These are phyloP conservation scores for Prinsepia uniflora DNA, from an alignment of 306 rosid genomes.

Conservation along the genomic window DNA sequence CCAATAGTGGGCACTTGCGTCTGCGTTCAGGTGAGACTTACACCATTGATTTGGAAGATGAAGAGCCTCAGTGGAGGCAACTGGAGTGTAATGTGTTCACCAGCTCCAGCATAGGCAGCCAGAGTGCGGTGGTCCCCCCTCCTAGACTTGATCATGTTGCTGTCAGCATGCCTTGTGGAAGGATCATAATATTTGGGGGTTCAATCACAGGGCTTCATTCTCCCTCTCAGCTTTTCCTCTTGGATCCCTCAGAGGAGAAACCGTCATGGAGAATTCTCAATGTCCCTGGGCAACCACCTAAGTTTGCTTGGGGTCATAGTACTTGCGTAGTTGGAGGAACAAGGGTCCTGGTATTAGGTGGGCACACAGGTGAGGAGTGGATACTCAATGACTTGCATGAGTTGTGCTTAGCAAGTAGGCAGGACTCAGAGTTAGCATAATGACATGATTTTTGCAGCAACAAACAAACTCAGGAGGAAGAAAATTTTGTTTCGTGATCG, in stretches of 20 bases:
- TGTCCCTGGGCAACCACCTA: constrained; percentile 93
- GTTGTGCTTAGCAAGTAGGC: constrained; percentile 83
- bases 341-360: constrained; percentile 88
- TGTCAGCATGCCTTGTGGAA: constrained; percentile 99
- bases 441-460: background rate
- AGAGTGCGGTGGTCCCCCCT: constrained; percentile 83
- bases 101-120: constrained; percentile 70
- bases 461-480: constrained; percentile 10
- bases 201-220: constrained; percentile 95
- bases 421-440: constrained; percentile 46
- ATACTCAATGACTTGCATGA: constrained; percentile 92
- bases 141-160: constrained; percentile 96
- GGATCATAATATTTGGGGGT: constrained; percentile 87
- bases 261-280: constrained; percentile 95
- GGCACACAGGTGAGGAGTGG: constrained; percentile 98
- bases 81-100: constrained; percentile 69
- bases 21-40: constrained; percentile 89
- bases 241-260: constrained; percentile 96
- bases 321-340: constrained; percentile 98
- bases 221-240: constrained; percentile 89
- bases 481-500: constrained; percentile 24
- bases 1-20: constrained; percentile 84
- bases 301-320: constrained; percentile 97
- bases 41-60: constrained; percentile 78
- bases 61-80: constrained; percentile 80